phyloP scores from a whole-genome alignment of 768 basidiomycete genomes.

The Calocera viscosa region DNA sequence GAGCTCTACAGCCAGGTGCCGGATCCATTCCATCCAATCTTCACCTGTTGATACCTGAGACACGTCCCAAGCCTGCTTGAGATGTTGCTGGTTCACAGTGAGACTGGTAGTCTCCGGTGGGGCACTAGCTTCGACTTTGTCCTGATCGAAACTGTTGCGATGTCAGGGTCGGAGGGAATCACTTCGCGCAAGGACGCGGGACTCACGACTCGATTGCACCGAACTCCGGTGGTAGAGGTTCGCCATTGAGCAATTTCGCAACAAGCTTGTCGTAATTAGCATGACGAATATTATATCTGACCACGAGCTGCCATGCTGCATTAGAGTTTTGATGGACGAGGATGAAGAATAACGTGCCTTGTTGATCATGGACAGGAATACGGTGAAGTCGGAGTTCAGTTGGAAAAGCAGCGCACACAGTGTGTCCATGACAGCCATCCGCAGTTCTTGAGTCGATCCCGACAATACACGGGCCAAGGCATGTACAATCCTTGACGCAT shows the following conservation, averaged over 20 bases:
- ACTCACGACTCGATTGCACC: conserved; percentile 44
- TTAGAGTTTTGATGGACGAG: conserved; percentile 6
- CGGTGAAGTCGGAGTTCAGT: conserved; percentile 90
- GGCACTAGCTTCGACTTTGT: conserved; percentile 25
- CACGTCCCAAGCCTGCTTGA: conserved; percentile 93
- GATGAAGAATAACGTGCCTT: conserved; percentile 42
- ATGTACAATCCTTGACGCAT: conserved; percentile 93
- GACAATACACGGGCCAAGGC: conserved; percentile 82
- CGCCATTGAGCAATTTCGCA: conserved; percentile 78
- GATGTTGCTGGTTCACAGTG: conserved; percentile 89
- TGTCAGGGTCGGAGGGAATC: conserved; percentile 32
- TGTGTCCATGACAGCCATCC: conserved; percentile 81
- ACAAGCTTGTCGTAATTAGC: conserved; percentile 79
- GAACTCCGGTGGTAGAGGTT: conserved; percentile 77
- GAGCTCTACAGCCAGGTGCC: conserved; percentile 80
- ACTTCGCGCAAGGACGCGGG: neutral
- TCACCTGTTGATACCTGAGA: conserved; percentile 61
- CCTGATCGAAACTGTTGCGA: conserved; percentile 13
- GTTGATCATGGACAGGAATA: conserved; percentile 94
- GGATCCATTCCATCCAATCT: conserved; percentile 96
- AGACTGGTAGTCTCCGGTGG: conserved; percentile 73
- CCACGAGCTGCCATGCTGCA: conserved; percentile 42
- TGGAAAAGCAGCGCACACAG: conserved; percentile 85
- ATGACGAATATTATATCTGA: conserved; percentile 66
- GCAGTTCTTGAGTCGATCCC: conserved; percentile 59